A percentile compares a stretch with the other conserved stretches of the same genome.
phyloP scores from a whole-genome alignment of 306 rosid genomes.

The Vigna unguiculata region DNA sequence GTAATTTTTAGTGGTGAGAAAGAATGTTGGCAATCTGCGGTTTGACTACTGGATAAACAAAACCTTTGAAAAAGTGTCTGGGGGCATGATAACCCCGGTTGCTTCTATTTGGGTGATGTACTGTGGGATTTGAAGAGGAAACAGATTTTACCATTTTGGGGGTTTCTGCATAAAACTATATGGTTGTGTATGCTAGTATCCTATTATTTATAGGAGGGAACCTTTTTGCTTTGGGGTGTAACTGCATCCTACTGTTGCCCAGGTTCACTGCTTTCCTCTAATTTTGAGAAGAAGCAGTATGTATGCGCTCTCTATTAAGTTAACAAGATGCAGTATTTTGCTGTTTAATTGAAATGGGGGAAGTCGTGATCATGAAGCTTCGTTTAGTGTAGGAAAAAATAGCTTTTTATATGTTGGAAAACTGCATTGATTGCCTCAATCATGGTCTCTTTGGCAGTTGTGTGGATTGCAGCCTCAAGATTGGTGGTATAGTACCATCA shows the following conservation, averaged over 20 bases:
- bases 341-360: slow-evolving; percentile 26
- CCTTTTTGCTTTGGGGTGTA: slow-evolving; percentile 8
- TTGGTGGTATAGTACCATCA: no score
- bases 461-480: no score
- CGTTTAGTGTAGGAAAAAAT: not conserved
- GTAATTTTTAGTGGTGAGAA: not conserved
- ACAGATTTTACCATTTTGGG: not conserved
- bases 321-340: slow-evolving; percentile 4
- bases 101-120: not conserved
- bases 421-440: no score
- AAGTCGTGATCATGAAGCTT: slow-evolving; percentile 5
- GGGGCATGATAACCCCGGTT: not conserved
- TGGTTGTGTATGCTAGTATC: not conserved
- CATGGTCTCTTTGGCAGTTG: no score
- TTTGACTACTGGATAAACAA: not conserved
- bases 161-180: not conserved
- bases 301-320: not conserved
- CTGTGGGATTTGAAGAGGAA: not conserved
- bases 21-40: not conserved
- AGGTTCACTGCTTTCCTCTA: not conserved
- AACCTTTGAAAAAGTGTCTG: not conserved
- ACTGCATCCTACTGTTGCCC: not conserved
- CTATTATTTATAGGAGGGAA: not conserved
- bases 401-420: not conserved
- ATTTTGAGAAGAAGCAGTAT: not conserved